phyloP scores from a whole-genome alignment of 192 early-diverging fungal genomes.

The Coemansia sp. region DNA sequence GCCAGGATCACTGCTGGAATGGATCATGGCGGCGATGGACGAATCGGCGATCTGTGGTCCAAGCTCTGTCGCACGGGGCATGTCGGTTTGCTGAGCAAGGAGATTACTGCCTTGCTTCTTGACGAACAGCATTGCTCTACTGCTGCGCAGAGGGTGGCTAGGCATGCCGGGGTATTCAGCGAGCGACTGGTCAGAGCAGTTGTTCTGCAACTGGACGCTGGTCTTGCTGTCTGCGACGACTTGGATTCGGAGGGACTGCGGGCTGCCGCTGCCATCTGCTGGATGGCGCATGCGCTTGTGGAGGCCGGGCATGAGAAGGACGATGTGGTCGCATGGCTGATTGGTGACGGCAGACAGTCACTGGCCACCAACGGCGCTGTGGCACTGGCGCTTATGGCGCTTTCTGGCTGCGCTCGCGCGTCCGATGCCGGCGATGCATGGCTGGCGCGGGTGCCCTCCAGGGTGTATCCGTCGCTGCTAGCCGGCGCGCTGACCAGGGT shows the following conservation, averaged over 20 bases:
- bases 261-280: neutral
- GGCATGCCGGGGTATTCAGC: neutral
- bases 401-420: conserved; percentile 12
- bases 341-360: neutral
- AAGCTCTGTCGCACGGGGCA: conserved; percentile 46
- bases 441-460: neutral
- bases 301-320: neutral
- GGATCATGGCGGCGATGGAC: neutral
- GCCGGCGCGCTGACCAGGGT: conserved; percentile 8
- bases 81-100: conserved; percentile 14
- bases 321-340: neutral
- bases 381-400: conserved; percentile 32
- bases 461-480: conserved; percentile 21
- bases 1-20: conserved; percentile 2
- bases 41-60: conserved; percentile 24
- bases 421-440: neutral
- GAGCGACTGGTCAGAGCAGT: neutral
- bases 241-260: neutral
- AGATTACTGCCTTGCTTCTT: conserved; percentile 27
- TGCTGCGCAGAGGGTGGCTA: neutral
- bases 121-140: neutral
- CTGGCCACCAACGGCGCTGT: neutral
- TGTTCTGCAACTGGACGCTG: neutral
- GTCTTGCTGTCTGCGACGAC: neutral
- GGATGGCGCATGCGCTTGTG: neutral